Conservation (phyloP, 805 yeast species). For the Alloascoidea hylecoeti region DNA sequence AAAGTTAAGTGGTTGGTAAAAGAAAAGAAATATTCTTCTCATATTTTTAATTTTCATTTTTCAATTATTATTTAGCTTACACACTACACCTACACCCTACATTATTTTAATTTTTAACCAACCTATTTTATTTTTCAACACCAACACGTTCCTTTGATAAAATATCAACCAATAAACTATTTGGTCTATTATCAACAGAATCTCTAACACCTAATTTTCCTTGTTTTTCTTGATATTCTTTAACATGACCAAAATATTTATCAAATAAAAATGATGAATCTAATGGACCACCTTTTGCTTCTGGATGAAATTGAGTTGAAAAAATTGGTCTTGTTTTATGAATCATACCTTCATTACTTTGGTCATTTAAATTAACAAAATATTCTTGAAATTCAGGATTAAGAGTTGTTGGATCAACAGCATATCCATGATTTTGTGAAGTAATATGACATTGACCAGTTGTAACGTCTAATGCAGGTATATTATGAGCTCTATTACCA, state of each 20-base stretch:
- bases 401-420: slow-evolving; percentile 75
- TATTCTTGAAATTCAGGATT: slow-evolving; percentile 71
- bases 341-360: slow-evolving; percentile 95
- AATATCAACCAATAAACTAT: slow-evolving; percentile 20
- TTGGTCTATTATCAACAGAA: slow-evolving; percentile 23
- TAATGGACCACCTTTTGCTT: slow-evolving; percentile 97
- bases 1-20: too few relatives aligned
- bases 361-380: slow-evolving; percentile 87
- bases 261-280: slow-evolving; percentile 89
- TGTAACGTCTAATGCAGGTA: slow-evolving; percentile 82
- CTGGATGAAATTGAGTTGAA: slow-evolving; percentile 98
- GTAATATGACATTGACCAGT: slow-evolving; percentile 96
- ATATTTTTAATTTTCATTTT: too few relatives aligned
- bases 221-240: slow-evolving; percentile 33
- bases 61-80: too few relatives aligned
- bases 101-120: too few relatives aligned
- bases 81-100: too few relatives aligned
- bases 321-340: slow-evolving; percentile 81
- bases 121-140: too few relatives aligned
- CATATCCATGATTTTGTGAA: slow-evolving; percentile 97
- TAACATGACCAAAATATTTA: slow-evolving; percentile 65
- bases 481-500: slow-evolving; percentile 98
- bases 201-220: slow-evolving; percentile 25
- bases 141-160: slow-evolving; percentile 26
- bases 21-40: too few relatives aligned